These are phyloP conservation scores for Solanum hybrid DNA, from an alignment of 305 asterid genomes.

Conservation along the genomic window DNA sequence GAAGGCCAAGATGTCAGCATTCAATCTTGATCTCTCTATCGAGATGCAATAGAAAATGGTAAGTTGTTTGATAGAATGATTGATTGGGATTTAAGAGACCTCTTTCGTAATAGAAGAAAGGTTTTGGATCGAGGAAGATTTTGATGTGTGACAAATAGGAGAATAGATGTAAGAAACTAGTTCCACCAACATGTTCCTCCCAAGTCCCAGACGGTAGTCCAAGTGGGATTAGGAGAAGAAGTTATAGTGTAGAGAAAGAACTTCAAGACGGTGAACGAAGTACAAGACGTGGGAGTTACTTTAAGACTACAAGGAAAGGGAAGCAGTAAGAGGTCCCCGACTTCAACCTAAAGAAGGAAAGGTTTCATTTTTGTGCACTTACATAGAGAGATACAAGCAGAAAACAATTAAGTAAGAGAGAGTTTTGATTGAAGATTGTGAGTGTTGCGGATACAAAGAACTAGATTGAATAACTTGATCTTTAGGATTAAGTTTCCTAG, in stretches of 20 bases:
- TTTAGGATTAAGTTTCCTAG: not conserved
- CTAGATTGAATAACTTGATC: not conserved
- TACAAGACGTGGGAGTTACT: not conserved
- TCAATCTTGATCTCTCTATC: not conserved
- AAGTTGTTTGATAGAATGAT: not conserved
- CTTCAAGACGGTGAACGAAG: not conserved
- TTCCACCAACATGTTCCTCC: not conserved
- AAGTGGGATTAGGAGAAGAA: not conserved
- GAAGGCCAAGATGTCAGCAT: not conserved
- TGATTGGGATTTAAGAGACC: not conserved
- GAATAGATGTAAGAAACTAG: not conserved
- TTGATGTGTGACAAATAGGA: not conserved
- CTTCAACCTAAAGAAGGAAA: not conserved
- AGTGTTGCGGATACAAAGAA: not conserved
- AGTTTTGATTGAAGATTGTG: not conserved
- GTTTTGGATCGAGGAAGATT: not conserved
- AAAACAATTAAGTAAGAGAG: not conserved
- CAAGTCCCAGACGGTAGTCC: not conserved
- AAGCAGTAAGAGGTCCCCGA: not conserved
- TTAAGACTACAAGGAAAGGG: not conserved
- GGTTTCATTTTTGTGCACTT: not conserved
- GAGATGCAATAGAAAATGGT: not conserved
- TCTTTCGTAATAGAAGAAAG: not conserved
- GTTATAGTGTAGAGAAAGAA: not conserved
- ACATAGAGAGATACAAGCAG: not conserved